Conservation (phyloP, 2,329 filamentous ascomycete species). For the Paecilomyces niveus region DNA sequence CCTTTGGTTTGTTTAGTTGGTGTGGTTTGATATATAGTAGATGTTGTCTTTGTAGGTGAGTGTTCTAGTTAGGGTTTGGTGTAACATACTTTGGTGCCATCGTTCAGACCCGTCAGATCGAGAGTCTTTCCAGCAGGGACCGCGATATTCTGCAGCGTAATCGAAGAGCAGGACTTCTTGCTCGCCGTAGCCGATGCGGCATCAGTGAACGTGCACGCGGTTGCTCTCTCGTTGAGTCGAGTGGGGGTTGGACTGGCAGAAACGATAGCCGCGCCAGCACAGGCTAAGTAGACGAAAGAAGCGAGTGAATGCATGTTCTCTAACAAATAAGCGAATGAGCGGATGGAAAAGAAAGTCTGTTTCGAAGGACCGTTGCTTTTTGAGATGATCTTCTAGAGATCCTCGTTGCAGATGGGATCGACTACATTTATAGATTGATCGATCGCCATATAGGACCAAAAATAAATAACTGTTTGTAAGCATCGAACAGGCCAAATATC, state of each 20-base stretch:
- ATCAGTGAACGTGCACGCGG: slow-evolving; percentile 51
- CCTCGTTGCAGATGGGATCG: neutral
- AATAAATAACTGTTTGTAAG: neutral
- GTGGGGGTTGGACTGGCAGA: slow-evolving; percentile 18
- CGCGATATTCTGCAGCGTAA: slow-evolving; percentile 46
- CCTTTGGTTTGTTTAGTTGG: slow-evolving; percentile 18
- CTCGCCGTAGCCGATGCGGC: slow-evolving; percentile 42
- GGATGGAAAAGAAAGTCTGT: neutral
- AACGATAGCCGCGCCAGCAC: slow-evolving; percentile 10
- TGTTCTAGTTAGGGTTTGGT: neutral
- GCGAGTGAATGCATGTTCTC: neutral
- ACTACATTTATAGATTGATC: neutral
- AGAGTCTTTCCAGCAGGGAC: slow-evolving; percentile 55
- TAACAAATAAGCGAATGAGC: neutral
- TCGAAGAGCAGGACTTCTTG: slow-evolving; percentile 48
- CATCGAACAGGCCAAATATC: neutral
- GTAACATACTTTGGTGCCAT: slow-evolving; percentile 40
- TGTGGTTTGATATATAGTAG: neutral
- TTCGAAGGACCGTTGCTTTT: neutral
- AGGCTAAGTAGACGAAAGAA: neutral
- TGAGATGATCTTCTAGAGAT: neutral
- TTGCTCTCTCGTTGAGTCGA: slow-evolving; percentile 18
- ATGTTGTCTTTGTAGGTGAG: neutral
- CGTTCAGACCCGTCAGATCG: slow-evolving; percentile 48
- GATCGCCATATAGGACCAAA: neutral